Evolutionary conservation across 2,329 filamentous ascomycete genomes (phyloP), one percentile per base, ranked within the genome.

Genomic region (Trichoderma cornu-damae): DNA sequence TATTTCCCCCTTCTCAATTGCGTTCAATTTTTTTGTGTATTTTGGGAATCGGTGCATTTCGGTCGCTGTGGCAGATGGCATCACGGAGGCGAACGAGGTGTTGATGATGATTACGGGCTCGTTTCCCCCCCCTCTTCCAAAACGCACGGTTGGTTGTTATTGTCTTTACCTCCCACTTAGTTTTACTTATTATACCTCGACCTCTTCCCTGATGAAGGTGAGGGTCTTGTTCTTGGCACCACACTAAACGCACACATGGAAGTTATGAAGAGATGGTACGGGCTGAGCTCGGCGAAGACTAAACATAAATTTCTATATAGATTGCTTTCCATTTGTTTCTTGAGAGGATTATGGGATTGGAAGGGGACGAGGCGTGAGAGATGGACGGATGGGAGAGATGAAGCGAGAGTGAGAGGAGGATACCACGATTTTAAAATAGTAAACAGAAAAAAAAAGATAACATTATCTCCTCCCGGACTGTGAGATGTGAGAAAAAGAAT

Each of bases 81-180:
- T 67, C 66, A 59, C 49, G 59, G 62, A 67, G 68, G 67, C 62
- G 67, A 64, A 62, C 49, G 56, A 34, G 63, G 66, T 68, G 66
- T 69, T 69, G 61, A 65, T 64, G 63, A 66, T 63, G 61, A 64
- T 65, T 66, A 66, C 61, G 65, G 66, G 62, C 65, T 64, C 61
- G 61, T 56, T 61, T 64, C 35, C 16, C 11, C 61, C 63, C 35
- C 16, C 11, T 16, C 22, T 43, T 26, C 24, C 60, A 47, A 32
- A 47, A 47, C 30, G 42, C 43, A 57, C 62, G 62, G 59, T 54
- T 61, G 51, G 58, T 61, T 65, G 46, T 61, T 62, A 60, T 44
- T 50, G 32, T 22, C 38, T 35, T 50, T 50, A 24, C 47, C 37
- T 35, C 32, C 32, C 42, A 26, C 32, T 47, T 53, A 2, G 34